Conservation (phyloP, 257 asterid species). For the Perilla frutescens region DNA sequence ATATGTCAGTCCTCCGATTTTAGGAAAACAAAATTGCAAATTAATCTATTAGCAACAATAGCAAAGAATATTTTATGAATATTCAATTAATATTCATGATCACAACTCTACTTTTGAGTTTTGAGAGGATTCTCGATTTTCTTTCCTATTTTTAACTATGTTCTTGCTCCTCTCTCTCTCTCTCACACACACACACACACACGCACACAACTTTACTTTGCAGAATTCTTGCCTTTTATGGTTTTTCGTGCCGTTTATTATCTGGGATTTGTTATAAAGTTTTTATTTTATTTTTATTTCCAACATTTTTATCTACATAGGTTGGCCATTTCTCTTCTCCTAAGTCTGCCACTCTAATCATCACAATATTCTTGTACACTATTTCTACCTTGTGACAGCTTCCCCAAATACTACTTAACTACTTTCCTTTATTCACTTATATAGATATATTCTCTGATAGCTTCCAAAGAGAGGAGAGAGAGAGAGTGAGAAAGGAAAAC, state of each 20-base stretch:
- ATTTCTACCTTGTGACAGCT: constrained; percentile 41
- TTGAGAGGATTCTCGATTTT: constrained; percentile 20
- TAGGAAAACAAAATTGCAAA: constrained; percentile 2
- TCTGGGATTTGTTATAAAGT: constrained; percentile 21
- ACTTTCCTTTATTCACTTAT: constrained; percentile 42
- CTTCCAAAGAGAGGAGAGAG: constrained; percentile 38
- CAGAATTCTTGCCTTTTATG: constrained; percentile 38
- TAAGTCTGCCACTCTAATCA: constrained; percentile 39
- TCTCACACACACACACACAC: constrained; percentile 20
- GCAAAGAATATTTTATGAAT: constrained; percentile 2
- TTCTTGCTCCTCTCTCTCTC: constrained; percentile 24
- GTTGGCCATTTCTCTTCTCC: constrained; percentile 25
- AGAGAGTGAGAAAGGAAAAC: background rate
- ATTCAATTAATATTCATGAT: constrained; percentile 15
- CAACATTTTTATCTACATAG: constrained; percentile 21
- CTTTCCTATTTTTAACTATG: constrained; percentile 22
- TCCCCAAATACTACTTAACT: constrained; percentile 22
- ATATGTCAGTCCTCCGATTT: constrained; percentile 37
- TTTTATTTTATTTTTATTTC: background rate
- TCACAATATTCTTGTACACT: constrained; percentile 38
- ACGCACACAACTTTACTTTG: constrained; percentile 37
- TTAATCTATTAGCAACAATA: background rate
- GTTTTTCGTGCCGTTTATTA: constrained; percentile 34
- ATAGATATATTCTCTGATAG: constrained; percentile 41
- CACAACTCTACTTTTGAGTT: background rate